These are phyloP conservation scores for Sphaerostilbella broomeana DNA, from an alignment of 2,329 filamentous ascomycete species.

Conservation along the genomic window DNA sequence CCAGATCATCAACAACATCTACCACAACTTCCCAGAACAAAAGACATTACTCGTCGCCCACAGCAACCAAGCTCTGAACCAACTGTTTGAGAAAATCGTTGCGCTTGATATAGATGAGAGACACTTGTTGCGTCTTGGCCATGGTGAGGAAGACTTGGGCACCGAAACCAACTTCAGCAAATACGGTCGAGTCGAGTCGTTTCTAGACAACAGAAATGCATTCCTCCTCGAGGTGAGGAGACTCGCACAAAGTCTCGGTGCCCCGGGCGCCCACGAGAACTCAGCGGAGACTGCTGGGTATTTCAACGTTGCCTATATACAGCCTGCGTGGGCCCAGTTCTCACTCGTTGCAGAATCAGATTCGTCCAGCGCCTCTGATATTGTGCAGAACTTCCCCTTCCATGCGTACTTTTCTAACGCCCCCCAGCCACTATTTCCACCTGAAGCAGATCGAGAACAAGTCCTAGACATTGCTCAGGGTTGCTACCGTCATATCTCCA, in stretches of 20 bases:
- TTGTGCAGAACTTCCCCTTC: slow-evolving; percentile 78
- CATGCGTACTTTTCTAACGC: slow-evolving; percentile 80
- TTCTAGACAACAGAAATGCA: slow-evolving; percentile 76
- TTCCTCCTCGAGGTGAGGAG: slow-evolving; percentile 80
- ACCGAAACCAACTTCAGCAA: slow-evolving; percentile 88
- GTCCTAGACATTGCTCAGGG: slow-evolving; percentile 71
- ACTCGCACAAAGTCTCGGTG: slow-evolving; percentile 75
- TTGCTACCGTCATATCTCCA: slow-evolving; percentile 81
- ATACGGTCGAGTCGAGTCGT: slow-evolving; percentile 88
- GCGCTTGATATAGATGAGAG: slow-evolving; percentile 91
- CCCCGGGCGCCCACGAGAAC: slow-evolving; percentile 88
- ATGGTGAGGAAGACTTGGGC: slow-evolving; percentile 89
- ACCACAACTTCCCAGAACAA: slow-evolving; percentile 93
- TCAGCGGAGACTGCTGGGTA: slow-evolving; percentile 96
- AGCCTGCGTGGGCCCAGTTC: slow-evolving; percentile 84
- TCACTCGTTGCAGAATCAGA: slow-evolving; percentile 50
- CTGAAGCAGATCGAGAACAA: slow-evolving; percentile 56
- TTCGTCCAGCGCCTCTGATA: slow-evolving; percentile 50
- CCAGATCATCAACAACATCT: slow-evolving; percentile 97
- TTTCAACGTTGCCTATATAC: slow-evolving; percentile 87
- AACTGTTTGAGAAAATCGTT: slow-evolving; percentile 97
- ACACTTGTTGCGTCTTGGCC: slow-evolving; percentile 84
- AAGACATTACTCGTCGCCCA: slow-evolving; percentile 89
- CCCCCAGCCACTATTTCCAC: slow-evolving; percentile 76
- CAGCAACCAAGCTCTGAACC: slow-evolving; percentile 96